Base-by-base conservation (phyloP, 306 rosid genomes). In the Sindora glabra region DNA sequence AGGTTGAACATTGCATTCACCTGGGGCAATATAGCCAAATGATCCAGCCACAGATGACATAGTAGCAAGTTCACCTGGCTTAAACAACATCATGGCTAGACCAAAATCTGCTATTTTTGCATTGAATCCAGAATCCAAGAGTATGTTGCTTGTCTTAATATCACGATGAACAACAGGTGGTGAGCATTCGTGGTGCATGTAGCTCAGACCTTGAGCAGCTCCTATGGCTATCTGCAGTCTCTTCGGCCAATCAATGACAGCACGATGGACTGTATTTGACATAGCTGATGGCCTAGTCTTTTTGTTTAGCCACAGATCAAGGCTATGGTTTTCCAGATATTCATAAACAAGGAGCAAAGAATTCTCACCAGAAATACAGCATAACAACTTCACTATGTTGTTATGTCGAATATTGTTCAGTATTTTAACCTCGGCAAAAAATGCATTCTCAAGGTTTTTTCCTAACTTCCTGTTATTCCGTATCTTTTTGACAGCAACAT, bases 1-100 rank as follows among this genome's bases (percentile, higher is more conserved):
- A n/a, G n/a, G n/a, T 27, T 49, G 8, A 41, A 22, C 39, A 16
- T 25, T 9, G 10, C 40, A 48, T 30, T 76, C 48, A 92, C 96
- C 96, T 72, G 98, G 98, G 59, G 98, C 98, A 61, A 92, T 76
- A 74, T 92, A 92, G 69, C 98, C 98, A 24, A 92, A 64, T 15
- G 98, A 81, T 14, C 98, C 98, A n/a, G 77, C 86, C 9, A 88
- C 85, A 22, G 78, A 41, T 8, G 98, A 92, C 89, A 83, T 67
- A 4, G 86, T 83, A n/a, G 84, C 82, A 27, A 77, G 69, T 67
- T 92, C 89, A 45, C 86, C 96, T 15, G 89, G 82, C 46, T 68
- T 83, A 48, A 76, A 59, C 71, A 88, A 62, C 67, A 83, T 61
- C 82, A 61, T 88, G 12, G 94, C 96, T 3, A 92, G 66, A 19